Conservation (phyloP, 2,329 filamentous ascomycete genomes). For the Fusarium mundagurra region DNA sequence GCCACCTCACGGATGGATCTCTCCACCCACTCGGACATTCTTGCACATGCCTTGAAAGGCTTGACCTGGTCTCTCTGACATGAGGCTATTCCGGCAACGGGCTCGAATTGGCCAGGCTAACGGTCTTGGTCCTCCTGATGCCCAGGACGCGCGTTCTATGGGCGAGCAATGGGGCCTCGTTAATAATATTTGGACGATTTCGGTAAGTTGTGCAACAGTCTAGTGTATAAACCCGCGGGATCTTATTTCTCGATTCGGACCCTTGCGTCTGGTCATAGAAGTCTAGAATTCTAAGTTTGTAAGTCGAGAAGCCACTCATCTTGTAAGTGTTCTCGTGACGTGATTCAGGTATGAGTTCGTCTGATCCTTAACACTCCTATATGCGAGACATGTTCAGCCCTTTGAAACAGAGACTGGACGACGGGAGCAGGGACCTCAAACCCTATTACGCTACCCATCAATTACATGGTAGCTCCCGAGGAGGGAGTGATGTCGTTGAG, state of each 20-base stretch:
- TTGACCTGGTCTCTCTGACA: not conserved
- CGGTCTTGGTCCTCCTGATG: not conserved
- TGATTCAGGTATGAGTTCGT: not conserved
- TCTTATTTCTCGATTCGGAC: not conserved
- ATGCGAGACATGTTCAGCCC: constrained; percentile 15
- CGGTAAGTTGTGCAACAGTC: constrained; percentile 18
- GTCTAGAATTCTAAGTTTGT: not conserved
- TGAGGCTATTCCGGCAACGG: constrained; percentile 14
- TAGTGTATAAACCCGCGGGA: constrained; percentile 3
- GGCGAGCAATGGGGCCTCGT: constrained; percentile 12
- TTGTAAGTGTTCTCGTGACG: not conserved
- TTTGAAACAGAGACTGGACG: constrained; percentile 5
- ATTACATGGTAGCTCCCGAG: not conserved
- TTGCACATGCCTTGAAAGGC: not conserved
- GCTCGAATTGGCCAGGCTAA: not conserved
- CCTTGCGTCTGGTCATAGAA: not conserved
- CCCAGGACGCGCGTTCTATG: constrained; percentile 38
- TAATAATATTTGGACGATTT: constrained; percentile 18
- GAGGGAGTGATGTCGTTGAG: not conserved
- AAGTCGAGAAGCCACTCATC: not conserved
- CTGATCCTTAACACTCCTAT: constrained; percentile 11
- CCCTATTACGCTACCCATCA: not conserved
- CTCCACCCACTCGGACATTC: not conserved
- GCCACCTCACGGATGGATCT: constrained; percentile 14
- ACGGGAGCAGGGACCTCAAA: not conserved